phyloP scores from a whole-genome alignment of 2,329 filamentous ascomycete genomes.

The Paecilomyces niveus region DNA sequence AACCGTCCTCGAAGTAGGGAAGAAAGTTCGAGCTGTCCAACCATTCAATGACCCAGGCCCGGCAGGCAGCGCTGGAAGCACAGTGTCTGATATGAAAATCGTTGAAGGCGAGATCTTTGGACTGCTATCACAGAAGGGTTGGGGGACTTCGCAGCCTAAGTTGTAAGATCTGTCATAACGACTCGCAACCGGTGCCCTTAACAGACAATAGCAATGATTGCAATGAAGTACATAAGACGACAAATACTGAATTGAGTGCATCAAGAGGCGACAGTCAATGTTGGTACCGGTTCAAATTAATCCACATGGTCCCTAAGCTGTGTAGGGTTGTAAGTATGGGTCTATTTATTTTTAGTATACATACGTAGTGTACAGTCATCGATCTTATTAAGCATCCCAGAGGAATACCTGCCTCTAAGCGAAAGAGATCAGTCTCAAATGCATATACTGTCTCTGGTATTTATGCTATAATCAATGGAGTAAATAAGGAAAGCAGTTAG shows the following conservation, averaged over 20 bases:
- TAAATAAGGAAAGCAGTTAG: background rate
- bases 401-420: background rate
- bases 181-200: background rate
- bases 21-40: constrained; percentile 45
- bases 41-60: constrained; percentile 50
- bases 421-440: background rate
- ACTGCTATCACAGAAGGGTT: constrained; percentile 41
- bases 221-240: background rate
- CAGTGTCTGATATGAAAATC: constrained; percentile 33
- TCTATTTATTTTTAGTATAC: background rate
- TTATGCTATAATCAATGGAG: background rate
- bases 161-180: constrained; percentile 7
- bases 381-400: background rate
- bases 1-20: constrained; percentile 51
- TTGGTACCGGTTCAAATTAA: background rate
- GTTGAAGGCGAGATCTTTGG: constrained; percentile 45
- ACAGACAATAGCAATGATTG: background rate
- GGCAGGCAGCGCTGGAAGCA: constrained; percentile 38
- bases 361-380: background rate
- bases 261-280: background rate
- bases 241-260: background rate
- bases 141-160: constrained; percentile 35
- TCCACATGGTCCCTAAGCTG: background rate
- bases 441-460: background rate
- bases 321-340: background rate